These are phyloP conservation scores for Fusarium vanettenii DNA, from an alignment of 2,329 filamentous ascomycete genomes.

Conservation along the genomic window DNA sequence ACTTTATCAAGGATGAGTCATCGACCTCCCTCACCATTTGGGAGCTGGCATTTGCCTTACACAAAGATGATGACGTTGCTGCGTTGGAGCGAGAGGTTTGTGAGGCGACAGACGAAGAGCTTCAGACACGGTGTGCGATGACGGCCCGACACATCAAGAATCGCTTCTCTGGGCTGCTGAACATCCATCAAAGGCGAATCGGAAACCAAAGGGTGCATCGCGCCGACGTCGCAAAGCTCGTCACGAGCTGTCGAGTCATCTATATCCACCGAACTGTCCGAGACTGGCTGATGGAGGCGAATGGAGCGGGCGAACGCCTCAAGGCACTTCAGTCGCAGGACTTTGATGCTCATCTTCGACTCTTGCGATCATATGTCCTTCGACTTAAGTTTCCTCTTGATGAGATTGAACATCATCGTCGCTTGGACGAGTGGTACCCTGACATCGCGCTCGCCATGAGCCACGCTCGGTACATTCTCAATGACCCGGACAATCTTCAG, in stretches of 20 bases:
- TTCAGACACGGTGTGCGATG: slow-evolving; percentile 26
- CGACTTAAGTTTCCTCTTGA: slow-evolving; percentile 49
- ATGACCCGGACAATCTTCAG: slow-evolving; percentile 26
- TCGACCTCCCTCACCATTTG: slow-evolving; percentile 47
- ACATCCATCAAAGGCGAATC: slow-evolving; percentile 30
- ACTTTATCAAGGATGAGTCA: slow-evolving; percentile 48
- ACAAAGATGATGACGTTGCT: slow-evolving; percentile 30
- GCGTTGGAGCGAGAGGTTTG: slow-evolving; percentile 28
- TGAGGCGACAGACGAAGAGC: slow-evolving; percentile 33
- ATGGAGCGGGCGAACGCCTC: slow-evolving; percentile 37
- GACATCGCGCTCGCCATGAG: slow-evolving; percentile 52
- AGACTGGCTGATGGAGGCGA: slow-evolving; percentile 46
- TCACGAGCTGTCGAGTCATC: slow-evolving; percentile 40
- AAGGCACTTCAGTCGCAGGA: neutral
- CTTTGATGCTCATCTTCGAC: slow-evolving; percentile 48
- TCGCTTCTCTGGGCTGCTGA: slow-evolving; percentile 44
- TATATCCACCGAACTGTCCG: slow-evolving; percentile 51
- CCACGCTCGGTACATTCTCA: slow-evolving; percentile 46
- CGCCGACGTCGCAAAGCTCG: neutral
- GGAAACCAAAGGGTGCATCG: slow-evolving; percentile 24
- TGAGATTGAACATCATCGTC: slow-evolving; percentile 50
- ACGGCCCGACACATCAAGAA: slow-evolving; percentile 24
- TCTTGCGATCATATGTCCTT: slow-evolving; percentile 49
- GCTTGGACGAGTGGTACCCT: slow-evolving; percentile 54
- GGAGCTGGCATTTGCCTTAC: slow-evolving; percentile 48